Conservation (phyloP, 2,329 filamentous ascomycete genomes). For the Ophiocordyceps camponoti-leonardi region DNA sequence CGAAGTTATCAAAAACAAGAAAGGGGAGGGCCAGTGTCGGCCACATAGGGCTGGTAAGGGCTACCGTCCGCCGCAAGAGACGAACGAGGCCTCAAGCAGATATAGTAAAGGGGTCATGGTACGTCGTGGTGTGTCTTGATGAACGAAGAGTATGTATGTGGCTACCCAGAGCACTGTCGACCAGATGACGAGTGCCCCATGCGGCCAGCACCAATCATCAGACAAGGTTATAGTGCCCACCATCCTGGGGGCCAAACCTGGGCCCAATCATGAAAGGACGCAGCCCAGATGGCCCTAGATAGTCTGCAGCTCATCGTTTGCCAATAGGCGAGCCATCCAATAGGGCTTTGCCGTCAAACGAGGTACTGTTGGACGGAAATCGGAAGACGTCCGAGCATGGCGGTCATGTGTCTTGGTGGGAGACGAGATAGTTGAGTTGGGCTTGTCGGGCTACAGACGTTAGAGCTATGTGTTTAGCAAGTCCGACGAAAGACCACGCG, state of each 20-base stretch:
- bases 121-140: constrained; percentile 82
- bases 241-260: constrained; percentile 41
- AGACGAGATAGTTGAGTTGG: constrained; percentile 67
- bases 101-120: constrained; percentile 30
- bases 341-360: constrained; percentile 38
- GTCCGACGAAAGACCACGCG: constrained; percentile 46
- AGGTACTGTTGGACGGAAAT: constrained; percentile 58
- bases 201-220: constrained; percentile 62
- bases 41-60: not conserved
- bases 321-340: constrained; percentile 73
- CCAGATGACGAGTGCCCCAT: constrained; percentile 78
- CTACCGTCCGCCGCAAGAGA: not conserved
- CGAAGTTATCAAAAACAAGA: constrained; percentile 54
- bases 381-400: constrained; percentile 59
- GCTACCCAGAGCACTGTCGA: constrained; percentile 42
- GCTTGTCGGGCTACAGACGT: constrained; percentile 52
- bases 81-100: not conserved
- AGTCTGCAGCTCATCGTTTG: constrained; percentile 47
- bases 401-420: constrained; percentile 55
- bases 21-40: constrained; percentile 29
- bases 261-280: constrained; percentile 48
- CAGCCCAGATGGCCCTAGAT: constrained; percentile 71
- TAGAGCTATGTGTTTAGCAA: too few relatives aligned
- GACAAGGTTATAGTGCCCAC: constrained; percentile 70
- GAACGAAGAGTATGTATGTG: constrained; percentile 51